Base-by-base conservation (phyloP, 2,329 filamentous ascomycete genomes). In the Fusarium guadeloupense region DNA sequence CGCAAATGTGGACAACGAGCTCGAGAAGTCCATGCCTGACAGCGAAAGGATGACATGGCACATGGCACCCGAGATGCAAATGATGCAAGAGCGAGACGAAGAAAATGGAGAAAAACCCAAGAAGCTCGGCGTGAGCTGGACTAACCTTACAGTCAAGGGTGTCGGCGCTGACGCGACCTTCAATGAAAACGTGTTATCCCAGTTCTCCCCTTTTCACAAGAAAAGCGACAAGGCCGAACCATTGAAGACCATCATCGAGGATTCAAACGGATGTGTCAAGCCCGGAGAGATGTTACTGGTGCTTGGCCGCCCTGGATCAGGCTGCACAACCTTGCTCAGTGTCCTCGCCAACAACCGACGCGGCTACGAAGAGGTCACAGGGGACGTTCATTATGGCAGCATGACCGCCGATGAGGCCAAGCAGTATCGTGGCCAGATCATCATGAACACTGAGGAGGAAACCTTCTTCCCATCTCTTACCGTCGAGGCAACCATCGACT, bases 201-300 rank as follows among this genome's bases (percentile, higher is more conserved):
- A 85, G 61, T 84, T n/a, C n/a, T n/a, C n/a, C n/a, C n/a, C n/a
- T n/a, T n/a, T n/a, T n/a, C n/a, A n/a, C n/a, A n/a, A n/a, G n/a
- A n/a, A n/a, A n/a, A n/a, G n/a, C n/a, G n/a, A n/a, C n/a, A n/a
- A n/a, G n/a, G n/a, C n/a, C n/a, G n/a, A n/a, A 0, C 85, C 88
- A 0, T 73, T 89, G 17, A 84, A 84, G 60, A 88, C 86, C 0
- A 87, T 92, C 39, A 75, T 92, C 19, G 82, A 89, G n/a, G n/a
- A n/a, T n/a, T n/a, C 47, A 80, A 85, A 87, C 69, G 89, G 89
- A 10, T 90, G 87, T 63, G 85, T 92, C 44, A 87, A 88, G 71
- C 88, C 89, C 0, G 89, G 88, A 17, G 88, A 91, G 73, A 90
- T 91, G 89, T 74, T 90, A 2, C 76, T 91, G 1, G 88, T 91